Base-by-base conservation (phyloP, 2,329 filamentous ascomycete genomes). In the Stagonosporopsis chrysanthemi region DNA sequence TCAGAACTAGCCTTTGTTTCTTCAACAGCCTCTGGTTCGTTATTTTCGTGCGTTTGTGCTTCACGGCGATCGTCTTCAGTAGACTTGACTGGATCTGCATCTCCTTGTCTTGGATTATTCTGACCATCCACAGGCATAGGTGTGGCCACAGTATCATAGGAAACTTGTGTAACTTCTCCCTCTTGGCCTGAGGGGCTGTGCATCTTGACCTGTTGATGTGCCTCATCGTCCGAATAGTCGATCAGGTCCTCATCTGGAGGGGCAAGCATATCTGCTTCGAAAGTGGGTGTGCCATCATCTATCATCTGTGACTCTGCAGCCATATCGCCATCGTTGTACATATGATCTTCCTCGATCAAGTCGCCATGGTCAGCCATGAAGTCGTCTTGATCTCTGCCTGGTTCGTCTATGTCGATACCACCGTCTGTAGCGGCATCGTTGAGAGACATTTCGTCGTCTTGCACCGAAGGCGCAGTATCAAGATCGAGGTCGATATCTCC, bases 401-500 rank as follows among this genome's bases (percentile, higher is more conserved):
- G 57, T 15, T 63, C 55, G 22, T 68, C 61, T 12, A 57, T 38
- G 28, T 69, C 66, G 17, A 61, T 33, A 15, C 56, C 72, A n/a
- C 46, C 55, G 23, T 72, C 73, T 40, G 70, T 67, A 14, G 52
- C 66, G 14, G 69, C 77, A 63, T 88, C 86, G 64, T 85, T 81
- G 45, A 85, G 78, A 50, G 86, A 84, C 56, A 81, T 83, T 57
- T 88, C 80, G 59, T 88, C 80, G 24, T 74, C 71, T 8, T 58
- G 41, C 9, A 56, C 47, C 14, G 67, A 61, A 35, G 61, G 63
- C 49, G 64, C 62, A 28, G 68, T 62, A 12, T 70, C 73, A 75
- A 58, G 82, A 63, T 86, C 85, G 58, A 88, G 79, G 63, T 88
- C 86, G 58, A 88, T 85, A 56, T 86, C 84, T 52, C 84, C 83